These are phyloP conservation scores for Melastoma candidum DNA, from an alignment of 441 rosid species.

Conservation along the genomic window DNA sequence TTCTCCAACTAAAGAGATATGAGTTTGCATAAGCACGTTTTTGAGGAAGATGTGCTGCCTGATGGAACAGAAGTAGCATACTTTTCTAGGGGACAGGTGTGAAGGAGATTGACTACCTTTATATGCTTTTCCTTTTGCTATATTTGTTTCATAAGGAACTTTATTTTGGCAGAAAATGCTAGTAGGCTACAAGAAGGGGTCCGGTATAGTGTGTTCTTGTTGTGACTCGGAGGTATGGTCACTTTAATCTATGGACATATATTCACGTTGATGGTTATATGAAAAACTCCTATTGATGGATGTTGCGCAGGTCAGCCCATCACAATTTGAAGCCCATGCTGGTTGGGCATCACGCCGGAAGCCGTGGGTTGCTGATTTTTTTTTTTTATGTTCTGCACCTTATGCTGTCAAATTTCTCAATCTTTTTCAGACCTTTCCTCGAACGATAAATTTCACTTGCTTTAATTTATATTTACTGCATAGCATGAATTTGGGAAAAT, in stretches of 20 bases:
- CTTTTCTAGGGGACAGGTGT: slow-evolving; percentile 72
- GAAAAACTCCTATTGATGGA: slow-evolving; percentile 16
- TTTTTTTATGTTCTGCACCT: neutral
- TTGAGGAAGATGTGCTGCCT: slow-evolving; percentile 73
- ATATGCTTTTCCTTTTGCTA: neutral
- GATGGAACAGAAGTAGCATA: slow-evolving; percentile 93
- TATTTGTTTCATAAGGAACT: no score
- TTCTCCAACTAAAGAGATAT: slow-evolving; percentile 41
- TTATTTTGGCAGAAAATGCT: slow-evolving; percentile 48
- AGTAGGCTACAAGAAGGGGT: slow-evolving; percentile 74
- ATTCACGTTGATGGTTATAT: slow-evolving; percentile 8
- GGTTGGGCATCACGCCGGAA: slow-evolving; percentile 86
- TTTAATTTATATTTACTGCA: no score
- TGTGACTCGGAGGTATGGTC: slow-evolving; percentile 62
- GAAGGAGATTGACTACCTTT: slow-evolving; percentile 18
- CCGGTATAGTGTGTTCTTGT: slow-evolving; percentile 74
- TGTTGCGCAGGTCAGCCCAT: slow-evolving; percentile 74
- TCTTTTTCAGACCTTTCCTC: no score
- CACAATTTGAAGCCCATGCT: slow-evolving; percentile 95
- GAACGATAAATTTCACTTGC: no score
- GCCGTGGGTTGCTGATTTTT: slow-evolving; percentile 52
- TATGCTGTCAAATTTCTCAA: no score
- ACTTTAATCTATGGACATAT: slow-evolving; percentile 6
- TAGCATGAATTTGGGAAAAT: no score
- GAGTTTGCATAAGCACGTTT: slow-evolving; percentile 77